Percentiles rank a stretch among this genome's conserved stretches.
These are phyloP conservation scores for Beauveria australis DNA, from an alignment of 2,329 filamentous ascomycete species.

Conservation along the genomic window DNA sequence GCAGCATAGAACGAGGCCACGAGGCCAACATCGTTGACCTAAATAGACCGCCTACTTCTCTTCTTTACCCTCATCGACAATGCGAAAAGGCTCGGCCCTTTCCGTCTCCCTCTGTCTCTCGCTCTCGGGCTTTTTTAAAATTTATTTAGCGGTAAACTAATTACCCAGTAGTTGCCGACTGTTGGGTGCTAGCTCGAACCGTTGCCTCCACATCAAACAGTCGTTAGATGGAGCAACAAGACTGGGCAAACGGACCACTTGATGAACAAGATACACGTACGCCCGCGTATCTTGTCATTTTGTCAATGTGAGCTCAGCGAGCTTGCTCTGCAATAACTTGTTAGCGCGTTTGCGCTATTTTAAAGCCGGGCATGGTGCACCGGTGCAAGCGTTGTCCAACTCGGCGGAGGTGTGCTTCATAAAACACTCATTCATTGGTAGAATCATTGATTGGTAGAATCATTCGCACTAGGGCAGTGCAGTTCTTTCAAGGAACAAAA, in stretches of 20 bases:
- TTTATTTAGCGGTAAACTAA: not conserved
- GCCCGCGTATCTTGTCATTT: too few species aligned
- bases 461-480: not conserved
- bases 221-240: too few species aligned
- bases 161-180: not conserved
- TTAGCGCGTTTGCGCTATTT: too few species aligned
- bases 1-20: too few species aligned
- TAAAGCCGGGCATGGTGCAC: not conserved
- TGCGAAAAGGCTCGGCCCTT: conserved; percentile 1
- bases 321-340: too few species aligned
- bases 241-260: too few species aligned
- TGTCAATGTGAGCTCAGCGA: too few species aligned
- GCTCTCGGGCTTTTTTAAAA: not conserved
- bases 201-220: not conserved
- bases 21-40: too few species aligned
- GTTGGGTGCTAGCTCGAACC: not conserved
- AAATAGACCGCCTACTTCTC: not conserved
- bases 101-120: not conserved
- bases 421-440: not conserved
- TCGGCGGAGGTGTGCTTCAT: not conserved
- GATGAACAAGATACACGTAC: too few species aligned
- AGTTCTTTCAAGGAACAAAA: not conserved
- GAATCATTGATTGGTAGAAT: not conserved
- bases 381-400: not conserved
- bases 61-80: not conserved